Conservation (phyloP, 2,329 filamentous ascomycete genomes). For the Verticillium klebahnii region DNA sequence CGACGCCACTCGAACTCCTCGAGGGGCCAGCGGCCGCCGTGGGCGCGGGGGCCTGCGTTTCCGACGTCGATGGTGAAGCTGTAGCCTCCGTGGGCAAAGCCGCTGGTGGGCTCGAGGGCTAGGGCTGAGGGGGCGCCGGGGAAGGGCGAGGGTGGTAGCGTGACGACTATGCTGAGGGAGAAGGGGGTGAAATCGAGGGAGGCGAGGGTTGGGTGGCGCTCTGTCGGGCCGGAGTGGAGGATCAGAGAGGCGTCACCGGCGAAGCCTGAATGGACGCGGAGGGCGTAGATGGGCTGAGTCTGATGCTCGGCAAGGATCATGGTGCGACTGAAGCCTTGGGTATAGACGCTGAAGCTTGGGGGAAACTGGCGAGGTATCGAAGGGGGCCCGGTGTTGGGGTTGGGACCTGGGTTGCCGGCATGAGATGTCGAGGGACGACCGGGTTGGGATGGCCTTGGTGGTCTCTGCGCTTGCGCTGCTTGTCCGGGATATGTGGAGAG, state of each 20-base stretch:
- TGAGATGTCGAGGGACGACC: not conserved
- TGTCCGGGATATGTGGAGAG: not conserved
- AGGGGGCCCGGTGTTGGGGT: not conserved
- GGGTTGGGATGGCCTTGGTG: not conserved
- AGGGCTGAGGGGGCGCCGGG: slow-evolving; percentile 6
- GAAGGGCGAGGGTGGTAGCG: slow-evolving; percentile 5
- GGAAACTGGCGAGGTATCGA: slow-evolving; percentile 11
- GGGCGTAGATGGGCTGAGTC: slow-evolving; percentile 11
- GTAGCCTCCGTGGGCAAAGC: slow-evolving; percentile 17
- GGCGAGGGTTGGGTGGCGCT: slow-evolving; percentile 9
- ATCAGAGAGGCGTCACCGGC: slow-evolving; percentile 10
- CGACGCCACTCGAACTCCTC: slow-evolving; percentile 41
- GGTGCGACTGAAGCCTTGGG: slow-evolving; percentile 11
- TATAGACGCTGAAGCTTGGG: slow-evolving; percentile 12
- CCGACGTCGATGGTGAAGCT: slow-evolving; percentile 29
- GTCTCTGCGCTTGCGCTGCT: not conserved
- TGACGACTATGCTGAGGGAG: slow-evolving; percentile 7
- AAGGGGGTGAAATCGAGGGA: slow-evolving; percentile 8
- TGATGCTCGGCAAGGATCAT: slow-evolving; percentile 11
- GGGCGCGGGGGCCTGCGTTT: slow-evolving; percentile 1
- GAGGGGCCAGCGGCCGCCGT: slow-evolving; percentile 1
- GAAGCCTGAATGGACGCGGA: slow-evolving; percentile 9
- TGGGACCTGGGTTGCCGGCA: not conserved
- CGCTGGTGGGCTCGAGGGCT: slow-evolving; percentile 2
- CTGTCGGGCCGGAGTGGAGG: slow-evolving; percentile 12